These are phyloP conservation scores for Curvularia lunata DNA, from an alignment of 2,329 filamentous ascomycete species.

Conservation along the genomic window DNA sequence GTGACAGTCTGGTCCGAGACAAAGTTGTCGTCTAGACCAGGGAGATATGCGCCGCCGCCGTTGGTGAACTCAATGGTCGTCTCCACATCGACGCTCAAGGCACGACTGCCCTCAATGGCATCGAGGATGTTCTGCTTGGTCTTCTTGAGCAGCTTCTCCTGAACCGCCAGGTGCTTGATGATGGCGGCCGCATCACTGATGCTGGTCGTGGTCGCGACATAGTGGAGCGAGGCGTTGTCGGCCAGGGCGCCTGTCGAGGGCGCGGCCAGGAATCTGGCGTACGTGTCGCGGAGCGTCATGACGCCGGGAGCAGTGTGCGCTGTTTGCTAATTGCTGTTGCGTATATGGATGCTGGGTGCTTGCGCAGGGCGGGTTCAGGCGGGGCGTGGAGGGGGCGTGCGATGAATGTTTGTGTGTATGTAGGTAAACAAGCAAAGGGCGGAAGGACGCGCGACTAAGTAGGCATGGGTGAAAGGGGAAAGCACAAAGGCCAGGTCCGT, in stretches of 20 bases:
- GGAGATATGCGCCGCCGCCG: constrained; percentile 85
- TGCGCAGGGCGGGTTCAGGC: constrained; percentile 12
- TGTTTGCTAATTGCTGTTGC: constrained; percentile 18
- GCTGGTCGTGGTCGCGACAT: constrained; percentile 85
- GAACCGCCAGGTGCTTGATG: constrained; percentile 77
- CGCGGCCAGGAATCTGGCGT: constrained; percentile 54
- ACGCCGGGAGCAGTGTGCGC: constrained; percentile 18
- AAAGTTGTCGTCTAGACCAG: constrained; percentile 92
- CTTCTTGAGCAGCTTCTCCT: constrained; percentile 79
- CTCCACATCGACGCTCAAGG: constrained; percentile 78
- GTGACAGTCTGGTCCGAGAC: constrained; percentile 79
- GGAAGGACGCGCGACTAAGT: constrained; percentile 13
- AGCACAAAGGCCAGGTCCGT: constrained; percentile 12
- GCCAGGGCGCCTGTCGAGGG: constrained; percentile 54
- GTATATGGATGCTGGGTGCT: constrained; percentile 18
- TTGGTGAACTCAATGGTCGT: constrained; percentile 81
- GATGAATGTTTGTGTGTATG: constrained; percentile 4
- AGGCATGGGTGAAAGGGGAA: constrained; percentile 20
- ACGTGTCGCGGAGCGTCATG: constrained; percentile 49
- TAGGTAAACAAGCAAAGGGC: constrained; percentile 21
- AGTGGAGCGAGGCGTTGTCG: constrained; percentile 65
- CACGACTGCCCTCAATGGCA: constrained; percentile 72
- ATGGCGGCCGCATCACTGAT: constrained; percentile 76
- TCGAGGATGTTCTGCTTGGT: constrained; percentile 79
- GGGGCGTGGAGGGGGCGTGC: constrained; percentile 17